Percentiles rank a stretch among this genome's conserved stretches.
These are phyloP conservation scores for Vaccinium vitisidaea DNA, from an alignment of 148 eudicot genomes.

Conservation along the genomic window DNA sequence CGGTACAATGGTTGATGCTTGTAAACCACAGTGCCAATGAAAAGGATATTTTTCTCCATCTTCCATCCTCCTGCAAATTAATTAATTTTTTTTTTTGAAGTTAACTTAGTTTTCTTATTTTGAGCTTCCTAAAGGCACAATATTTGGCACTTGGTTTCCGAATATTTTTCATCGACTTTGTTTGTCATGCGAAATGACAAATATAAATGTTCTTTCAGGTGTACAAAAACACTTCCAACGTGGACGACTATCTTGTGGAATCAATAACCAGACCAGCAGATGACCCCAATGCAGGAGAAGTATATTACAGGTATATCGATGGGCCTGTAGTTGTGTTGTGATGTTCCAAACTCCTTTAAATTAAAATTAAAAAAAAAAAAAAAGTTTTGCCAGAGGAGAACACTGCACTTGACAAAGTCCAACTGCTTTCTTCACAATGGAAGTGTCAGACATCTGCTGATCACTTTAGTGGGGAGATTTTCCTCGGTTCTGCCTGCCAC, in stretches of 20 bases:
- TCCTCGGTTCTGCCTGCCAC: background rate
- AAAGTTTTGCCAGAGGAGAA: background rate
- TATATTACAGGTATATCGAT: slow-evolving; percentile 80
- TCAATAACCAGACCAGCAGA: slow-evolving; percentile 84
- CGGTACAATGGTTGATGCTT: background rate
- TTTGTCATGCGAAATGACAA: background rate
- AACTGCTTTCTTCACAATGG: background rate
- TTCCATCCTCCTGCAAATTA: background rate
- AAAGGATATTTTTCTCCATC: background rate
- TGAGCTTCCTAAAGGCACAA: slow-evolving; percentile 4
- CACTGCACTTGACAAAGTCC: background rate
- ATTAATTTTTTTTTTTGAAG: background rate
- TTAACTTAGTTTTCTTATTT: background rate
- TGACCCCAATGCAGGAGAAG: slow-evolving; percentile 98
- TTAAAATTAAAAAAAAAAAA: background rate
- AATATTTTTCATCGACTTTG: background rate
- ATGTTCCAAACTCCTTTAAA: background rate
- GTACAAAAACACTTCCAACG: slow-evolving; percentile 67
- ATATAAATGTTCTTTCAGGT: slow-evolving; percentile 44
- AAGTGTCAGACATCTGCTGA: background rate
- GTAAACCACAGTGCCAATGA: background rate
- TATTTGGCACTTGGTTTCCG: background rate
- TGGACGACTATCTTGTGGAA: slow-evolving; percentile 88
- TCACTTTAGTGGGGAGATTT: background rate
- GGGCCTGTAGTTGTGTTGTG: background rate